Evolutionary conservation across 441 rosid species (phyloP), one percentile per base, ranked within the genome.

Genomic region (Syzygium malaccense): DNA sequence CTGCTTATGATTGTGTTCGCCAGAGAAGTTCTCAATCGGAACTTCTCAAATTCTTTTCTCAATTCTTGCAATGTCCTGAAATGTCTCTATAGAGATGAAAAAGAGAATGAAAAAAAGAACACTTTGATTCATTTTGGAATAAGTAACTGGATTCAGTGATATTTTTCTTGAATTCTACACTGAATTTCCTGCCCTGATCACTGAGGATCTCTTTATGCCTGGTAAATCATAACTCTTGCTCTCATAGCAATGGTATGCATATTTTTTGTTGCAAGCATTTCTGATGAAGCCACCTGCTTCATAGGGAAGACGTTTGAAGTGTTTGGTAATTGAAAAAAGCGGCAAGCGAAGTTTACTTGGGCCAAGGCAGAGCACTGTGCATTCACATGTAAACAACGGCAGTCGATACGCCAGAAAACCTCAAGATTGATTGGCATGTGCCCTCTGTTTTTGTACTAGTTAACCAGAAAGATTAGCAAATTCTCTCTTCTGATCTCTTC

Each of bases 241-340:
- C 51, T 71, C 83, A 37, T 71, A 23, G 28, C 83, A 37, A 71
- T 37, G n/a, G 12, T 11, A 11, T 37, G 83, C 83, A 37, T 20
- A 37, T 12, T 71, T 14, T 20, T 71, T 71, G 83, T 37, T 6
- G 51, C n/a, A 37, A 71, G 83, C 28, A 20, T 71, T 71, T 20
- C 83, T 88, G 89, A 89, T 89, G 94, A 94, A 91, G 91, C 93
- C 90, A 92, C 78, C 88, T 91, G 90, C 93, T 90, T 92, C 90
- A 80, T 79, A 88, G 75, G 79, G 88, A 89, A 89, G 86, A 79
- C 86, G 71, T 55, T 20, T 5, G 23, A 1, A 37, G 83, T 23
- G 83, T 37, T 6, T 20, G 51, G 12, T 37, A 20, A 20, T 20
- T 37, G 85, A 28, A 85, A 49, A 48, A 91, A 55, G 86, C 68